phyloP scores from a whole-genome alignment of 768 basidiomycete species.

The Kwoniella dendrophila region DNA sequence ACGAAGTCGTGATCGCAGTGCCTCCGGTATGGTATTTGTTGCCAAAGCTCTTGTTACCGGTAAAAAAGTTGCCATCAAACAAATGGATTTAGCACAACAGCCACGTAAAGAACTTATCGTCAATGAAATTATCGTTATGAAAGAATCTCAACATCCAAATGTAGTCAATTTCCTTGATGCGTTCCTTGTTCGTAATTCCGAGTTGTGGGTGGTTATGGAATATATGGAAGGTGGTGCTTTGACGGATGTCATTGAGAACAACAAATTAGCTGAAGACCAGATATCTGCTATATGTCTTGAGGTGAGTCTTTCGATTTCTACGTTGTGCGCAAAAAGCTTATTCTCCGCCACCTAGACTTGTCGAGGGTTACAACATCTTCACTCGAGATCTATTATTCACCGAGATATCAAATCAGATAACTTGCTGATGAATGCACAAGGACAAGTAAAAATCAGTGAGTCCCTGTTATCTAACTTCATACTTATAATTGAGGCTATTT shows the following conservation, averaged over 20 bases:
- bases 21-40: constrained; percentile 96
- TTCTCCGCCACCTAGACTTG: constrained; percentile 71
- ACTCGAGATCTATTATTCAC: constrained; percentile 92
- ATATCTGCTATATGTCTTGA: constrained; percentile 88
- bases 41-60: constrained; percentile 83
- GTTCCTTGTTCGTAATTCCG: constrained; percentile 81
- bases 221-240: constrained; percentile 95
- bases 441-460: constrained; percentile 96
- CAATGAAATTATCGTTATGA: constrained; percentile 98
- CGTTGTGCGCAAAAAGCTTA: neutral
- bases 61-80: constrained; percentile 94
- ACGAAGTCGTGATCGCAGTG: too few species aligned
- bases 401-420: constrained; percentile 98
- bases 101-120: constrained; percentile 97
- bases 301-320: constrained; percentile 60
- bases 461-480: constrained; percentile 36
- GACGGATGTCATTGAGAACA: constrained; percentile 97
- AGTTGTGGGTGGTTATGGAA: constrained; percentile 99
- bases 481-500: neutral
- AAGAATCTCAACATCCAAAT: constrained; percentile 94
- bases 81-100: constrained; percentile 94
- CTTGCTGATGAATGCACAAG: constrained; percentile 85
- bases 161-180: constrained; percentile 94
- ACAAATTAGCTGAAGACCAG: constrained; percentile 90
- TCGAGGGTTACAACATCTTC: constrained; percentile 88